Percentiles rank a stretch among this genome's conserved stretches.
Evolutionary conservation across 2,329 filamentous ascomycete genomes (phyloP).

Genomic region (Curvularia spicifera): DNA sequence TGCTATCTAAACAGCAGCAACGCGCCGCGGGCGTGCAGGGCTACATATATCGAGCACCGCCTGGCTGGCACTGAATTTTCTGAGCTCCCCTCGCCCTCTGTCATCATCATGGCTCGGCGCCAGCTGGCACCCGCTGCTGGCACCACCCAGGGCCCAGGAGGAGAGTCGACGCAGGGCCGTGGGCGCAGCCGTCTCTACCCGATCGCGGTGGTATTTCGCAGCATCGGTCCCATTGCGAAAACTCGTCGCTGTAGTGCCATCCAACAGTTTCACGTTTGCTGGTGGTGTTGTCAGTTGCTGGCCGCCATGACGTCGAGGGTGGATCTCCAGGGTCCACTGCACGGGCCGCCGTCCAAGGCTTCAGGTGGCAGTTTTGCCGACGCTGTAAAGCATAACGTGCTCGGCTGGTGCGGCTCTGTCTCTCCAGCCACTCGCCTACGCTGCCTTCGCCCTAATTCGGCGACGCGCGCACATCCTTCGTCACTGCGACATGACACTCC

Average conservation of each 20-base stretch:
- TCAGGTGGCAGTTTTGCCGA: constrained; percentile 16
- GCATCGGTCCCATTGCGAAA: constrained; percentile 21
- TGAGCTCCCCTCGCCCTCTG: background rate
- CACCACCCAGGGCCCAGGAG: background rate
- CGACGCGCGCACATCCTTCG: constrained; percentile 27
- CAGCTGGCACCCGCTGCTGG: background rate
- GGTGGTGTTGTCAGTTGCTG: constrained; percentile 20
- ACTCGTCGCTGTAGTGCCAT: constrained; percentile 33
- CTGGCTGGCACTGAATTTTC: constrained; percentile 3
- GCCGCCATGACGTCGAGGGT: constrained; percentile 39
- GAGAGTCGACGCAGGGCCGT: background rate
- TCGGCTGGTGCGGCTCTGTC: constrained; percentile 22
- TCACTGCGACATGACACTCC: constrained; percentile 24
- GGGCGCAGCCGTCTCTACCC: constrained; percentile 17
- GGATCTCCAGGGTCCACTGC: constrained; percentile 34
- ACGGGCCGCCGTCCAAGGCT: constrained; percentile 24
- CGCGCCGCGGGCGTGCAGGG: constrained; percentile 7
- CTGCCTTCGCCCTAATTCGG: constrained; percentile 19
- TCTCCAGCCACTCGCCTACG: background rate
- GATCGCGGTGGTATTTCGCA: constrained; percentile 32
- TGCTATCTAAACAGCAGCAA: background rate
- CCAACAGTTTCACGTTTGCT: constrained; percentile 41
- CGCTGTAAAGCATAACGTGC: background rate
- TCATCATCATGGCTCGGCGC: constrained; percentile 19
- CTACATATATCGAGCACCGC: constrained; percentile 14